These are phyloP conservation scores for Pichia membranifaciens DNA, from an alignment of 805 yeast genomes.

Conservation along the genomic window DNA sequence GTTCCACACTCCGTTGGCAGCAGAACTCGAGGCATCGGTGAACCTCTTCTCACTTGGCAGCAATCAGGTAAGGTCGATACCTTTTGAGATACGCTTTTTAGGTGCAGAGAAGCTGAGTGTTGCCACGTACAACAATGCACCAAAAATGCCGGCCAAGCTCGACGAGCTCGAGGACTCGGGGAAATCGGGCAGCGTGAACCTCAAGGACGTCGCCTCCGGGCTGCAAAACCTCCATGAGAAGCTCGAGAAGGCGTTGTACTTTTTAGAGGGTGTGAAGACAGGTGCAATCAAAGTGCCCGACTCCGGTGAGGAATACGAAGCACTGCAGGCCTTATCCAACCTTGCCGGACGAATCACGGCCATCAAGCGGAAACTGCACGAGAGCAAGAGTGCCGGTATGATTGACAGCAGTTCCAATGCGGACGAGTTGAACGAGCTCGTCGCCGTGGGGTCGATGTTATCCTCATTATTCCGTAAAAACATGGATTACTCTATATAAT, in stretches of 20 bases:
- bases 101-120: conserved; percentile 1
- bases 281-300: conserved; percentile 6
- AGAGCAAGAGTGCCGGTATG: not conserved
- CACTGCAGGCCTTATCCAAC: conserved; percentile 13
- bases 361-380: not conserved
- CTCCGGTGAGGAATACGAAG: not conserved
- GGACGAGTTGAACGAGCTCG: conserved; percentile 1
- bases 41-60: not conserved
- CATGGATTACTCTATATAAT: not conserved
- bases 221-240: conserved; percentile 7
- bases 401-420: not conserved
- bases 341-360: conserved; percentile 9
- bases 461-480: conserved; percentile 9
- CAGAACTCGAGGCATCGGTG: not conserved
- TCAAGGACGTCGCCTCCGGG: not conserved
- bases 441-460: conserved; percentile 6
- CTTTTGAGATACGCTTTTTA: not conserved
- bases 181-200: no score
- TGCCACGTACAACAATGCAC: not conserved
- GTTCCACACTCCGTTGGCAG: not conserved
- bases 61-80: not conserved
- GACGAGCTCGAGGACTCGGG: not conserved
- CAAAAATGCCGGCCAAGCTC: not conserved
- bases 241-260: conserved; percentile 11
- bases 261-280: conserved; percentile 10